Base-by-base conservation (phyloP, 768 basidiomycete genomes). In the Lenzites betulinus region DNA sequence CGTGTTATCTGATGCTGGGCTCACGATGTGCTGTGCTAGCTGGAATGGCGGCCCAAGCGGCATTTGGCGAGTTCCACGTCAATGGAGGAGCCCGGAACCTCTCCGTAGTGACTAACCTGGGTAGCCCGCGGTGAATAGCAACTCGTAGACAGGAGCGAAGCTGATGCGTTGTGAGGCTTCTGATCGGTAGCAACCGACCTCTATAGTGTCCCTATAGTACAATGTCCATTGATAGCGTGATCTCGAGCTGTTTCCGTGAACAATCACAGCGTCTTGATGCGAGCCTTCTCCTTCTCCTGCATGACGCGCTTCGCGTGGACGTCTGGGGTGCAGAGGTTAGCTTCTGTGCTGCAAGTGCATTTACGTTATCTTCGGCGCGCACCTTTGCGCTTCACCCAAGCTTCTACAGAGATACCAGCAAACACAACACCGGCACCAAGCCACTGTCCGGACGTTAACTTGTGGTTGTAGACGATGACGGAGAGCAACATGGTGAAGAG, bases 401-500 rank as follows among this genome's bases (percentile, higher is more conserved):
- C 96, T 71, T 98, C 96, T 11, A 97, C 82, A 0, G 91, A 94
- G 61, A 98, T 97, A 1, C 95, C 97, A n/a, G 86, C 86, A 74
- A 99, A 98, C 2, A 98, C 97, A 20, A 95, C 84, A 1, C 76
- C 88, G 0, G 95, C 87, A n/a, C 97, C 97, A 3, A 83, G 69
- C 97, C 96, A 98, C 73, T 98, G 97, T 1, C 95, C 95, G 1
- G 71, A 48, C 0, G 89, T 87, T 54, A 99, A 79, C 64, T 78
- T 83, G 74, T 98, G 97, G 67, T 92, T 88, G 71, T 97, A 98
- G 0, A 98, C 82, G 26, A 95, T 72, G 7, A 99, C 95, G 18
- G 93, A 96, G 42, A 99, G 80, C 16, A 99, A 79, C 95, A 99
- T 99, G 9, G 97, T 98, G 75, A 97, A 95, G 73, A 99, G 79